Evolutionary conservation across 2,329 filamentous ascomycete species (phyloP).

Genomic region (Pseudonectria buxi): DNA sequence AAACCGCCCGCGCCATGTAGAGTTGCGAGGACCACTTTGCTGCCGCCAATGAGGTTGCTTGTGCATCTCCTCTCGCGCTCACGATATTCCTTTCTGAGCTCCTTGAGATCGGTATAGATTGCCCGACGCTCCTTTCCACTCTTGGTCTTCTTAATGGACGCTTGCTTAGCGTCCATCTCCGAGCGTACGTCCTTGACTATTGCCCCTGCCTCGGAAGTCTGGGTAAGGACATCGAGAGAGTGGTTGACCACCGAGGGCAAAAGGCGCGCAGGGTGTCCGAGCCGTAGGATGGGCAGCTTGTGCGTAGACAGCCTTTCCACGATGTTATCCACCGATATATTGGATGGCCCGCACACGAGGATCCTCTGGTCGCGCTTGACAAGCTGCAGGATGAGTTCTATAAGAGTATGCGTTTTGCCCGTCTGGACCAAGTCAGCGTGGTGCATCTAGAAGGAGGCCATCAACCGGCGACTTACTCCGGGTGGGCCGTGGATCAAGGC

Average conservation of each 20-base stretch:
- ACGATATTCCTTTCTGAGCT: constrained; percentile 80
- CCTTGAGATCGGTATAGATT: constrained; percentile 80
- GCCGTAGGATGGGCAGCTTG: constrained; percentile 77
- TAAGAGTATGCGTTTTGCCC: constrained; percentile 92
- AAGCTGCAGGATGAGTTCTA: constrained; percentile 91
- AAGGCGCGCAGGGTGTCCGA: constrained; percentile 87
- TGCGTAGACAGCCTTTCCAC: constrained; percentile 83
- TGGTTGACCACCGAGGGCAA: constrained; percentile 83
- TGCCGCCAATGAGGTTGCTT: constrained; percentile 63
- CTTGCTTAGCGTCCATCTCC: constrained; percentile 90
- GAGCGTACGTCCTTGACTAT: constrained; percentile 85
- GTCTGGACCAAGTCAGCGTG: constrained; percentile 45
- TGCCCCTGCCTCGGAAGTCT: constrained; percentile 79
- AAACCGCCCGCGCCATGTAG: constrained; percentile 85
- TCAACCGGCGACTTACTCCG: constrained; percentile 45
- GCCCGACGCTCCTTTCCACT: constrained; percentile 70
- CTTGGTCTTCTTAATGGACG: constrained; percentile 79
- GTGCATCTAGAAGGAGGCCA: neutral
- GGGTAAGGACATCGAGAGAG: constrained; percentile 84
- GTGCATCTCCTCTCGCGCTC: constrained; percentile 80
- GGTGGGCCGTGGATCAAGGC: constrained; percentile 92
- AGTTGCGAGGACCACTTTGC: constrained; percentile 85
- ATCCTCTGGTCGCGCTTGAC: constrained; percentile 66
- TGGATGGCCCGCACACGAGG: constrained; percentile 92
- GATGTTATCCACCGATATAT: constrained; percentile 97